Conservation (phyloP, 2,329 filamentous ascomycete genomes). For the Arthrobotrys iridis region DNA sequence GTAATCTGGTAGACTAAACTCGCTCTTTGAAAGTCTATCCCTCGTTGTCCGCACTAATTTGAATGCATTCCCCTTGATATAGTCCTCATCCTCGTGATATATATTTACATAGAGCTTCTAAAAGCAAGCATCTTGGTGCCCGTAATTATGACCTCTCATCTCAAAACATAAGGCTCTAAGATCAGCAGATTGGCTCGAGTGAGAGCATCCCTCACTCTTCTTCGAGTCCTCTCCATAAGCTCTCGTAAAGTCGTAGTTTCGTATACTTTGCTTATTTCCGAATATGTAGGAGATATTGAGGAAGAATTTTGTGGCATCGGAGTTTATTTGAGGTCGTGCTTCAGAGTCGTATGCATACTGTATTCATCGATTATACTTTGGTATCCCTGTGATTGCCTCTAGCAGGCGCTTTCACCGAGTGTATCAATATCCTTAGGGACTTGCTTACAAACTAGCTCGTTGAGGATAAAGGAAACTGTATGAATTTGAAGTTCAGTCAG, state of each 20-base stretch:
- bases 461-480: too few species aligned
- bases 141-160: neutral
- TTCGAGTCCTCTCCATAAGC: neutral
- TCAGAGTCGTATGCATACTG: neutral
- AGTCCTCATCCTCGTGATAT: conserved; percentile 1
- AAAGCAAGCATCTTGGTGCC: neutral
- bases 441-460: neutral
- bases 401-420: neutral
- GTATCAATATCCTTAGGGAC: neutral
- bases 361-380: neutral
- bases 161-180: neutral
- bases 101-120: conserved; percentile 2
- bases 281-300: conserved; percentile 2
- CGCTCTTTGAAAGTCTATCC: neutral
- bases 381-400: neutral
- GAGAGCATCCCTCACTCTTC: neutral
- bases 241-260: neutral
- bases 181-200: neutral
- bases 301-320: neutral
- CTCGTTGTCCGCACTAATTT: neutral
- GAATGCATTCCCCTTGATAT: neutral
- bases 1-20: neutral
- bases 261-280: neutral
- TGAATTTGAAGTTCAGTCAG: too few species aligned
- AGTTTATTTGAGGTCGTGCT: neutral